Base-by-base conservation (phyloP, 345 rosid genomes). In the Garcia nutans region DNA sequence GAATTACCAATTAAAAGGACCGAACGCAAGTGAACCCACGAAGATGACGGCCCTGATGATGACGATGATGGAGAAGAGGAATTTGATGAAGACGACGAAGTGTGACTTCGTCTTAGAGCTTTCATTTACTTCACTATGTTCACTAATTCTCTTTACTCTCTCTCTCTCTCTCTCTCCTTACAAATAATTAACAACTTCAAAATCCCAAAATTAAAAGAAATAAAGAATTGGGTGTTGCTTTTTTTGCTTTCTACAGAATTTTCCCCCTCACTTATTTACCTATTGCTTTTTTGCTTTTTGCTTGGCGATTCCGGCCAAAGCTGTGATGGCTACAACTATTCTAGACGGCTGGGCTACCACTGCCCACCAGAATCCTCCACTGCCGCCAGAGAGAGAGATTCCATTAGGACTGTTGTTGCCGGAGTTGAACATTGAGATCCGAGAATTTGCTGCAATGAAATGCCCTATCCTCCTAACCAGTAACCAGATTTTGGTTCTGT, bases 101-200 rank as follows among this genome's bases (percentile, higher is more conserved):
- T 91, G 64, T 88, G 91, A 84, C 92, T 96, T 78, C 94, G 81
- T 79, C 85, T 75, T 62, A 93, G 89, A 87, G 98, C 96, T 90
- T 82, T 91, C 99, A 96, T 96, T 84, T 88, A 90, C 76, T 70
- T 44, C 31, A n/a, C 9, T 19, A 17, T 15, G 41, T 33, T 33
- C 41, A 0, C n/a, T 54, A 6, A 54, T 45, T 45, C 50, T 45
- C 11, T 5, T 33, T 54, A 54, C 6, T 54, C 6, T 33, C 41
- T 33, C 37, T 33, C 37, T 33, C 37, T 33, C 31, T 28, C 31
- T 28, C 31, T 28, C 31, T 28, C 3, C 41, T 33, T 33, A 33
- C 37, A 33, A 33, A 33, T 4, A 33, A 33, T 33, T 33, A 2
- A 33, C 41, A 1, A 33, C 41, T 1, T 33, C 6, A 33, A 33